phyloP scores from a whole-genome alignment of 805 yeast species.

The Metschnikowia lochheadii region DNA sequence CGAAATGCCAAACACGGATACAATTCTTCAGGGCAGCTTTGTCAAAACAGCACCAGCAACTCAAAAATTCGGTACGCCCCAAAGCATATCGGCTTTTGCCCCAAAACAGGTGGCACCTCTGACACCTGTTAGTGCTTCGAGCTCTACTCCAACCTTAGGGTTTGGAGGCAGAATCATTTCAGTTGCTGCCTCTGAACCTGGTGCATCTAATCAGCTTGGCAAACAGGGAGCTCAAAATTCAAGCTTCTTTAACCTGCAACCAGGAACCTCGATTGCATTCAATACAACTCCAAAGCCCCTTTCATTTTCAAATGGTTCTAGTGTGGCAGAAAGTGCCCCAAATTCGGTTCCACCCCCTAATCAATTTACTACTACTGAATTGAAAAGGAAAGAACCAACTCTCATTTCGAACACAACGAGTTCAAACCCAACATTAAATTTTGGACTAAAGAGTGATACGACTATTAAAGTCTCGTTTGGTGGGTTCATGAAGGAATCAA shows the following conservation, averaged over 20 bases:
- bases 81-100: neutral
- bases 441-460: neutral
- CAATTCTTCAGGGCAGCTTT: neutral
- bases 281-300: neutral
- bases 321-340: neutral
- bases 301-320: neutral
- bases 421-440: neutral
- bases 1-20: neutral
- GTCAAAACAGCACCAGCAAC: neutral
- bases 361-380: neutral
- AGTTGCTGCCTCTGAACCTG: neutral
- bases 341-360: neutral
- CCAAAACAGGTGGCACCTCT: neutral
- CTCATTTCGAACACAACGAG: neutral
- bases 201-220: neutral
- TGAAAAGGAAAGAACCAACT: neutral
- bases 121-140: neutral
- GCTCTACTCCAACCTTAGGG: neutral
- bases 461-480: neutral
- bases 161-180: neutral
- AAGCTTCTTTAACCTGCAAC: neutral
- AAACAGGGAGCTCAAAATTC: neutral
- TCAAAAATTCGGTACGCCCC: neutral
- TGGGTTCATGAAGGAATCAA: neutral
- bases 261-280: neutral